Base-by-base conservation (phyloP, 164 flowering plant genomes). In the Dillenia turbinata region DNA sequence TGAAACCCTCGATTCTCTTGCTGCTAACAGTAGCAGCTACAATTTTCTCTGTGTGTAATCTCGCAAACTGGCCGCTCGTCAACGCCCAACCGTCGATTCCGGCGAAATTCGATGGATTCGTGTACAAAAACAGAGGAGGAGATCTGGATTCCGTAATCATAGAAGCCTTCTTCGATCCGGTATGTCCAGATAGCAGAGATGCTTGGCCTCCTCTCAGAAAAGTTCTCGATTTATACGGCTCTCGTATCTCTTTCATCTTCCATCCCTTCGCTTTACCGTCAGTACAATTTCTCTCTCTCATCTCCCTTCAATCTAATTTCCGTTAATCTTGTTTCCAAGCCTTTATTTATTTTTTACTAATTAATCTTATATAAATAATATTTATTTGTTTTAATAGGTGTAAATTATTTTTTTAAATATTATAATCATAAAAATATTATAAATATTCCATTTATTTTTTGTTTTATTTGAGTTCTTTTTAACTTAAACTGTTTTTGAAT, bases 111-210 rank as follows among this genome's bases (percentile, higher is more conserved):
- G 96, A 89, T 59, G 96, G 98, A 10, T 92, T 92, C 80, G 76
- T 85, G 64, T 88, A 85, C 80, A 44, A 65, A 12, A 47, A 55
- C 57, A 52, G 46, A 53, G 56, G 2, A 14, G 64, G 57, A 15
- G 60, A 54, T 54, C 19, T 63, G 3, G 78, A 74, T 15, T 44
- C 85, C 45, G 69, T 91, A 45, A 9, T 73, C 12, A 76, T 91
- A 72, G 97, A 91, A 52, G 97, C 92, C 4, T 91, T 89, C 78
- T 75, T 80, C 56, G 97, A 91, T 67, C 96, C 96, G 8, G 73
- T 91, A 52, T 91, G 96, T 74, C 96, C 97, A 16, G 93, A 87
- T 57, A 85, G 91, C 72, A 76, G 92, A 45, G 96, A 85, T 73
- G 62, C 96, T 0, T 89, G 97, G 97, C 89, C 86, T 1, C 86